These are phyloP conservation scores for Copromyces sp. DNA, from an alignment of 495 filamentous ascomycete genomes.

Conservation along the genomic window DNA sequence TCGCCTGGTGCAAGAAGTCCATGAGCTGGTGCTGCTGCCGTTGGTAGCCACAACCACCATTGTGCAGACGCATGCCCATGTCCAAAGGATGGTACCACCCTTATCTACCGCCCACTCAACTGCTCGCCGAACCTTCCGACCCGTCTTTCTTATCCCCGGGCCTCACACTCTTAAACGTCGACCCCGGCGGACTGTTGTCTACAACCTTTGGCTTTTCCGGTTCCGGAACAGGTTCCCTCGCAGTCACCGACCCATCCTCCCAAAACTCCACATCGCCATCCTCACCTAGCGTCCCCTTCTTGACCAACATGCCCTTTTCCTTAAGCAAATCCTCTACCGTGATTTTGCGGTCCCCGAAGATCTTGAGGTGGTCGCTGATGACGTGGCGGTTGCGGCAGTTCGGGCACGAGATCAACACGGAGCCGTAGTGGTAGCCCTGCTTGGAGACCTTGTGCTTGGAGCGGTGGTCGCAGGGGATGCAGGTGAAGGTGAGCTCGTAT, in stretches of 20 bases:
- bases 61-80: too few relatives aligned
- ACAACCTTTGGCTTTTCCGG: slow-evolving; percentile 2
- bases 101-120: not conserved
- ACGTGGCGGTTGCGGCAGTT: slow-evolving; percentile 75
- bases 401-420: slow-evolving; percentile 79
- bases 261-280: slow-evolving; percentile 60
- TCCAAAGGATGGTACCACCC: not conserved
- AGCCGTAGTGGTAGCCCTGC: slow-evolving; percentile 86
- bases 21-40: too few relatives aligned
- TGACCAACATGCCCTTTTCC: slow-evolving; percentile 55
- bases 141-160: not conserved
- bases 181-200: slow-evolving; percentile 13
- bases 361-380: slow-evolving; percentile 79
- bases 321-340: slow-evolving; percentile 65
- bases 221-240: slow-evolving; percentile 1
- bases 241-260: slow-evolving; percentile 45
- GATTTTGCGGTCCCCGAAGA: slow-evolving; percentile 56
- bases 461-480: slow-evolving; percentile 68
- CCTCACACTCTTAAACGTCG: slow-evolving; percentile 19
- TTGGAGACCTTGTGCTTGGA: slow-evolving; percentile 74
- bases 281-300: slow-evolving; percentile 44
- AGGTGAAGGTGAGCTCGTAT: slow-evolving; percentile 86
- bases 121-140: not conserved
- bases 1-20: too few relatives aligned
- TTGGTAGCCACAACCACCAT: too few relatives aligned